These are phyloP conservation scores for Eucalyptus viminalis DNA, from an alignment of 345 rosid species.

Conservation along the genomic window DNA sequence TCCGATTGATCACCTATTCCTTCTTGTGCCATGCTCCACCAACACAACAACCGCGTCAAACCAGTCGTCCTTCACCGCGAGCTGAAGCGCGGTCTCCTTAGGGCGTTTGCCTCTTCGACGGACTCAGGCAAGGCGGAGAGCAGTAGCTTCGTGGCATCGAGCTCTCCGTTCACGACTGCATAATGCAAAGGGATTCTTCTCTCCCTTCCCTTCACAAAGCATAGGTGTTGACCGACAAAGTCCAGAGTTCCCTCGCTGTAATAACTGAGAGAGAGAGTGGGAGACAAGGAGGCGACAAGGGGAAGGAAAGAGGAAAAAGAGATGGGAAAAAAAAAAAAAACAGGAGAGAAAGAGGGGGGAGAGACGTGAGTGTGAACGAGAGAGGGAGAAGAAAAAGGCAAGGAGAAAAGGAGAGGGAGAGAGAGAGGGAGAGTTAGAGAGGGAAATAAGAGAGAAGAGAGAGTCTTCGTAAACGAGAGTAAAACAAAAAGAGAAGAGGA, in stretches of 20 bases:
- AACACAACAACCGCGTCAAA: neutral
- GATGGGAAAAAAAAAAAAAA: no score
- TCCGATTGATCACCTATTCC: neutral
- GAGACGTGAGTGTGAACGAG: neutral
- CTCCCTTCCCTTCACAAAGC: neutral
- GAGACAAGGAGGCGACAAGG: neutral
- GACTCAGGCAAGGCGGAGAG: neutral
- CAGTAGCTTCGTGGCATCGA: neutral
- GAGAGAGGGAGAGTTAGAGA: neutral
- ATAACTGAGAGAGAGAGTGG: neutral
- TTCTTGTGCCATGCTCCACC: neutral
- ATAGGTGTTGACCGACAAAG: neutral
- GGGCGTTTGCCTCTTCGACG: neutral
- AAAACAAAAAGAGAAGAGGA: neutral
- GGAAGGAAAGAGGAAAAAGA: neutral
- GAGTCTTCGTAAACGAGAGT: neutral
- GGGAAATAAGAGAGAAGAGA: neutral
- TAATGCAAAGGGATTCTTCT: neutral
- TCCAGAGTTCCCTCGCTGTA: neutral
- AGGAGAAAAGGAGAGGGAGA: neutral
- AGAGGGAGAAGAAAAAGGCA: neutral
- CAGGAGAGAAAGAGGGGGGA: neutral
- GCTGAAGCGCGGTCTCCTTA: neutral
- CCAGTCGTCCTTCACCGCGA: neutral
- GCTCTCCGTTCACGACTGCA: neutral